Conservation (phyloP, 805 yeast species). For the Candida dendrica region DNA sequence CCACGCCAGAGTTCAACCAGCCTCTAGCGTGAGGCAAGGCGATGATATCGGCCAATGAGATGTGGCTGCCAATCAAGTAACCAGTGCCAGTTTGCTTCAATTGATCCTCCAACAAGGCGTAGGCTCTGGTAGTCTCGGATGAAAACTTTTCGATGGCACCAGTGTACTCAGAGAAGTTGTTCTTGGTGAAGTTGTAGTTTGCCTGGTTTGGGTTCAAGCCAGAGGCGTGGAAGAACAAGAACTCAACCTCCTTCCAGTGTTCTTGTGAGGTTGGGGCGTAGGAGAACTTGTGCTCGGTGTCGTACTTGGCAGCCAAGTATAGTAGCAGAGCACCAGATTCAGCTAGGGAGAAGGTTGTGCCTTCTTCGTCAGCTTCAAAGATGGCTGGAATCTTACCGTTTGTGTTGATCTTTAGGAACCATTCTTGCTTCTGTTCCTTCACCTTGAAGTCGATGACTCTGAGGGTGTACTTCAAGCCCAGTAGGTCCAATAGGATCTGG, state of each 20-base stretch:
- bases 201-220: slow-evolving; percentile 56
- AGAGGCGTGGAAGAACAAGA: slow-evolving; percentile 50
- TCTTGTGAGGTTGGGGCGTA: slow-evolving; percentile 28
- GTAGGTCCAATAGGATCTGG: slow-evolving; percentile 27
- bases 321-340: slow-evolving; percentile 59
- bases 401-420: slow-evolving; percentile 51
- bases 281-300: slow-evolving; percentile 37
- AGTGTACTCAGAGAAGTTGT: slow-evolving; percentile 37
- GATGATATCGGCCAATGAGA: slow-evolving; percentile 52
- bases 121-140: slow-evolving; percentile 41
- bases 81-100: slow-evolving; percentile 37
- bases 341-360: slow-evolving; percentile 34
- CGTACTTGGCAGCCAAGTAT: slow-evolving; percentile 53
- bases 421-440: slow-evolving; percentile 43
- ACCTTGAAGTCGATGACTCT: slow-evolving; percentile 32
- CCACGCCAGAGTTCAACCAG: slow-evolving; percentile 11
- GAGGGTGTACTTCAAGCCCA: slow-evolving; percentile 24
- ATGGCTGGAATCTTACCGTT: slow-evolving; percentile 58
- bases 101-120: slow-evolving; percentile 42
- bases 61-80: slow-evolving; percentile 50
- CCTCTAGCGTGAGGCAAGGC: slow-evolving; percentile 36
- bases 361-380: slow-evolving; percentile 27
- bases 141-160: slow-evolving; percentile 42
- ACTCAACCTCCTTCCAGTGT: slow-evolving; percentile 46
- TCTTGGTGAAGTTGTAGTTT: slow-evolving; percentile 39